Evolutionary conservation across 768 basidiomycete genomes (phyloP), one percentile per base, ranked within the genome.

Genomic region (Boletus coccyginus): DNA sequence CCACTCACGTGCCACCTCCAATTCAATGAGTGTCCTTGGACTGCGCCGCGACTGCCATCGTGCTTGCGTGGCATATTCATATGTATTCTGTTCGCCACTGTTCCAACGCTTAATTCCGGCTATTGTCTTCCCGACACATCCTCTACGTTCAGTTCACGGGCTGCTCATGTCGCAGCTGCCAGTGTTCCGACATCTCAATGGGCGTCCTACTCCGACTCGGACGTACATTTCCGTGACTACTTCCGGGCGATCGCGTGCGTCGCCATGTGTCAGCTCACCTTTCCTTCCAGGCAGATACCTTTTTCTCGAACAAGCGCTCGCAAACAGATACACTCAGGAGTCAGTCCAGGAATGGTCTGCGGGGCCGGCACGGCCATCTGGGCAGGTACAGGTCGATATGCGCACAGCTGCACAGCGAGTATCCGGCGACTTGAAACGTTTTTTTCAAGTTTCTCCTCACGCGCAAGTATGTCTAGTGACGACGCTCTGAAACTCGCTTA

Each of bases 401-500:
- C 38, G 41, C n/a, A 14, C 50, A 44, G 46, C 35, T 38, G 27
- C 31, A 7, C 19, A 14, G 1, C 31, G 24, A 40, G 45, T 50
- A 27, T 27, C 27, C 27, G 4, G 36, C 51, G 19, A 53, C 53
- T 27, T 66, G 65, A 65, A 65, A 62, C 60, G 14, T 21, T 12
- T 21, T 42, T 21, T 21, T 21, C 21, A 21, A 21, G 24, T 7
- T 33, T 29, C 29, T 12, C 27, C 24, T 50, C 40, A 7, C 14
- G 38, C 32, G 32, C 11, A 16, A 27, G 27, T 16, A 11, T 10
- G 16, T 8, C 35, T 38, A 17, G 21, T 32, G 35, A 36, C 29
- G 31, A 52, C 29, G 40, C 53, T 50, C 41, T 40, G 61, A 52
- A 44, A 49, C 61, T 21, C 64, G 65, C 58, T 54, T 65, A 38